Conservation (phyloP, 805 yeast genomes). For the Lipomyces lipofer region DNA sequence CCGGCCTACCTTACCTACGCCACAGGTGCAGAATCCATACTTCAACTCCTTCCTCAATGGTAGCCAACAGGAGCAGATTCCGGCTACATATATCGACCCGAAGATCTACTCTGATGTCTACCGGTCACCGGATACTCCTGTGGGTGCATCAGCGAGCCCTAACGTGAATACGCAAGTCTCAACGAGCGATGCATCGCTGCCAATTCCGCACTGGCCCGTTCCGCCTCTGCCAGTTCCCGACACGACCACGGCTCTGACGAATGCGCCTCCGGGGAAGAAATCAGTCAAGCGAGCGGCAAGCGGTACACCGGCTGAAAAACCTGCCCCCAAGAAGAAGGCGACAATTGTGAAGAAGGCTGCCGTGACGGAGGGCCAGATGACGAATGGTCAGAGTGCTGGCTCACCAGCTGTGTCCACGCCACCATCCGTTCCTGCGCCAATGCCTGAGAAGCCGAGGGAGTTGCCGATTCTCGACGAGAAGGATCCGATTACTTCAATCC, state of each 20-base stretch:
- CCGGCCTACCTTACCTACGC: not conserved
- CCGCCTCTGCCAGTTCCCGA: not conserved
- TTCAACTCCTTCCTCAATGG: not conserved
- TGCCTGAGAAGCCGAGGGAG: constrained; percentile 11
- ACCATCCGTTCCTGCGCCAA: not conserved
- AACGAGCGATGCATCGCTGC: not conserved
- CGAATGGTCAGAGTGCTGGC: too few relatives aligned
- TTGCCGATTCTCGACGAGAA: constrained; percentile 23
- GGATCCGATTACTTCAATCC: constrained; percentile 27
- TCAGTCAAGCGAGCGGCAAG: not conserved
- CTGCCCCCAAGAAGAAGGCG: not conserved
- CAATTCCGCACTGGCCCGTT: constrained; percentile 1
- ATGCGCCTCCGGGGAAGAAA: not conserved
- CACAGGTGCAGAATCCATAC: not conserved
- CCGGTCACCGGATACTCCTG: too few relatives aligned
- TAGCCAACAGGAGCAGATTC: not conserved
- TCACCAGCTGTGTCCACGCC: not conserved
- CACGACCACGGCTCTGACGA: not conserved
- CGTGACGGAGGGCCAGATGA: too few relatives aligned
- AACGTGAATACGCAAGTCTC: too few relatives aligned
- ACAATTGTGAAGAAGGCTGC: constrained; percentile 1
- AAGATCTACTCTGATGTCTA: too few relatives aligned
- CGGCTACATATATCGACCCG: not conserved
- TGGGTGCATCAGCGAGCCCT: too few relatives aligned
- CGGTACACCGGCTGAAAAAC: not conserved